Evolutionary conservation across 2,329 filamentous ascomycete genomes (phyloP).

Genomic region (Pseudogymnoascus sp.): DNA sequence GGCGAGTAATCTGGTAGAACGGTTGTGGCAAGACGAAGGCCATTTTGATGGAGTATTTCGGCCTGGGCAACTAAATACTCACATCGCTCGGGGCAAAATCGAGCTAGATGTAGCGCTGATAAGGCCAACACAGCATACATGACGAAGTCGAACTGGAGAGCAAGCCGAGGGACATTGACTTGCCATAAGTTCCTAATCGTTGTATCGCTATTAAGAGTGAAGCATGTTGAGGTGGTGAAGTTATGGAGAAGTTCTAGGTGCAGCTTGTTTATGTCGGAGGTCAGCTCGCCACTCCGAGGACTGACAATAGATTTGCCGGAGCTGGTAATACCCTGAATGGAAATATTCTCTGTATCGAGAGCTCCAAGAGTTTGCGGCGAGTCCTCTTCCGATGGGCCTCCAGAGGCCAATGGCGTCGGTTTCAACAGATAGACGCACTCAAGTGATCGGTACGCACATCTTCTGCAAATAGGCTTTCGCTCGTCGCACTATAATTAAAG

Average conservation of each 20-base stretch:
- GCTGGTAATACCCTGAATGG: not conserved
- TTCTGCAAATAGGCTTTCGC: constrained; percentile 31
- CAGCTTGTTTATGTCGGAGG: constrained; percentile 28
- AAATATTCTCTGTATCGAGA: not conserved
- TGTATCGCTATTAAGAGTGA: constrained; percentile 37
- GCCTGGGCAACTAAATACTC: constrained; percentile 34
- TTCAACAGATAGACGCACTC: constrained; percentile 29
- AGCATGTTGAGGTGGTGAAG: constrained; percentile 39
- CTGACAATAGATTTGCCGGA: not conserved
- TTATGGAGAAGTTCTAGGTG: constrained; percentile 47
- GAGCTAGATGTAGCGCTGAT: constrained; percentile 40
- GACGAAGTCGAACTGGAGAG: constrained; percentile 38
- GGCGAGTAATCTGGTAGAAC: constrained; percentile 27
- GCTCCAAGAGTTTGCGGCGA: constrained; percentile 3
- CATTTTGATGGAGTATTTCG: constrained; percentile 29
- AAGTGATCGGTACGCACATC: constrained; percentile 34
- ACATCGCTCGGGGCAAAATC: constrained; percentile 29
- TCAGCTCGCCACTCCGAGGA: not conserved
- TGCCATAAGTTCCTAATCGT: constrained; percentile 38
- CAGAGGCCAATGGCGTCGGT: constrained; percentile 10
- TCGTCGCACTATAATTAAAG: constrained; percentile 31
- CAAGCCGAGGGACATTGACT: constrained; percentile 38
- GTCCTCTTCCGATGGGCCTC: constrained; percentile 9
- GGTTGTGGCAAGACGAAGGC: constrained; percentile 24
- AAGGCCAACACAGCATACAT: constrained; percentile 41